These are phyloP conservation scores for Bassia scoparia DNA, from an alignment of 148 eudicot species.

Conservation along the genomic window DNA sequence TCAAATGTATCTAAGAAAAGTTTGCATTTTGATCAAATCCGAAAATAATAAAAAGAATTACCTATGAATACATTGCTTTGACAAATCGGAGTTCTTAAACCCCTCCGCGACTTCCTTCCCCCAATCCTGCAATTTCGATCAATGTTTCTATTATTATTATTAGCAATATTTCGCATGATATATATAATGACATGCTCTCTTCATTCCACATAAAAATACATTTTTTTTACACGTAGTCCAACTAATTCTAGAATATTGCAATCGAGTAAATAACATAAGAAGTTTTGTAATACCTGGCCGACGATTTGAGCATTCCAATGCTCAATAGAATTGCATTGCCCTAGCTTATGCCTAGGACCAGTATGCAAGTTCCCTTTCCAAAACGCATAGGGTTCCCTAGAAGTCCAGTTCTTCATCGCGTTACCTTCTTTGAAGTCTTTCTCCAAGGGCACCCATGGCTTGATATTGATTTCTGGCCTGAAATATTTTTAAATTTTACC, in stretches of 20 bases:
- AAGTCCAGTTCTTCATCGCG: constrained; percentile 42
- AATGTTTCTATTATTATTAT: too few species aligned
- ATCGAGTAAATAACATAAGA: too few species aligned
- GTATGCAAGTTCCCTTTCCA: constrained; percentile 64
- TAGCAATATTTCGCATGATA: too few species aligned
- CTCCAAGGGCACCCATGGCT: constrained; percentile 53
- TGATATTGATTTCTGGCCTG: constrained; percentile 64
- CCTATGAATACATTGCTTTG: constrained; percentile 64
- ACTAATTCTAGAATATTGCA: too few species aligned
- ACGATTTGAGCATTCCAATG: constrained; percentile 54
- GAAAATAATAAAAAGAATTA: not conserved
- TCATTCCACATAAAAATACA: too few species aligned
- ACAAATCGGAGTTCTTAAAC: constrained; percentile 51
- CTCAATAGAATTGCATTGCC: constrained; percentile 40
- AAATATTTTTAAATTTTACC: not conserved
- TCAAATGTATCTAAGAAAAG: too few species aligned
- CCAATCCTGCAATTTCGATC: constrained; percentile 62
- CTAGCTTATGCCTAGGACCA: constrained; percentile 37
- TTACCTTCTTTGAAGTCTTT: constrained; percentile 61
- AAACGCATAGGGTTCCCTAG: constrained; percentile 56
- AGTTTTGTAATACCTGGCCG: constrained; percentile 48
- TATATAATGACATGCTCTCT: too few species aligned
- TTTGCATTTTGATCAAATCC: too few species aligned
- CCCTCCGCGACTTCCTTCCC: constrained; percentile 41
- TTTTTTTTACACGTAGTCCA: too few species aligned